Percentiles rank a stretch among this genome's conserved stretches.
Conservation (phyloP, 345 rosid genomes). For the Citrus medica region DNA sequence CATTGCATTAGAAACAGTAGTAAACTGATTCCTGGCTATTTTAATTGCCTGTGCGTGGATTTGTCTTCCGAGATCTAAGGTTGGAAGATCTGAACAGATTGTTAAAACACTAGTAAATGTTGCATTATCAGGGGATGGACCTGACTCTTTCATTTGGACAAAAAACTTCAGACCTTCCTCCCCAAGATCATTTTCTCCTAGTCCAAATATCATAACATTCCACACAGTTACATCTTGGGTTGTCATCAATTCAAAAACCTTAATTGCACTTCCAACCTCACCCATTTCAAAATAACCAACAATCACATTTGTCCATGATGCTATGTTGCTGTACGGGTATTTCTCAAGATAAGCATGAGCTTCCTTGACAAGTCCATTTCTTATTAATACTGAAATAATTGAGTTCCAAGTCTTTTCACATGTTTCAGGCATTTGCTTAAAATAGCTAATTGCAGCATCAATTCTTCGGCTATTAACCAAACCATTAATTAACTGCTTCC, state of each 20-base stretch:
- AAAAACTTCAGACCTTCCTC: slow-evolving; percentile 39
- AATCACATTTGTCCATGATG: slow-evolving; percentile 35
- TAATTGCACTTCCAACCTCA: slow-evolving; percentile 23
- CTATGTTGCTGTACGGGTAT: slow-evolving; percentile 24
- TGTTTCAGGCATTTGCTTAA: slow-evolving; percentile 32
- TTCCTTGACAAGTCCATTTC: slow-evolving; percentile 30
- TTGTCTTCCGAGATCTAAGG: slow-evolving; percentile 34
- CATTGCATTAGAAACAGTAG: slow-evolving; percentile 37
- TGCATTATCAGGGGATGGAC: slow-evolving; percentile 30
- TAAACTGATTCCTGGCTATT: slow-evolving; percentile 22
- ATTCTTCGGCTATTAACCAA: slow-evolving; percentile 18
- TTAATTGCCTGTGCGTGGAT: slow-evolving; percentile 27
- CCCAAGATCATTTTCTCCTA: slow-evolving; percentile 35
- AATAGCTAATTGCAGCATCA: slow-evolving; percentile 18
- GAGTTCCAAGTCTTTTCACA: slow-evolving; percentile 37
- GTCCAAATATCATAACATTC: slow-evolving; percentile 40
- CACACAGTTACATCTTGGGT: slow-evolving; percentile 30
- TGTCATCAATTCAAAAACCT: slow-evolving; percentile 27
- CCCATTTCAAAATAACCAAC: slow-evolving; percentile 36
- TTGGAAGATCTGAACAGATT: slow-evolving; percentile 37
- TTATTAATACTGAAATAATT: slow-evolving; percentile 25
- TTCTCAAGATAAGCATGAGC: slow-evolving; percentile 37
- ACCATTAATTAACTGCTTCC: slow-evolving; percentile 33
- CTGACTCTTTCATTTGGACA: slow-evolving; percentile 29
- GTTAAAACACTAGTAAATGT: slow-evolving; percentile 41